Conservation (phyloP, 2,329 filamentous ascomycete genomes). For the Fusarium fujikuroi region DNA sequence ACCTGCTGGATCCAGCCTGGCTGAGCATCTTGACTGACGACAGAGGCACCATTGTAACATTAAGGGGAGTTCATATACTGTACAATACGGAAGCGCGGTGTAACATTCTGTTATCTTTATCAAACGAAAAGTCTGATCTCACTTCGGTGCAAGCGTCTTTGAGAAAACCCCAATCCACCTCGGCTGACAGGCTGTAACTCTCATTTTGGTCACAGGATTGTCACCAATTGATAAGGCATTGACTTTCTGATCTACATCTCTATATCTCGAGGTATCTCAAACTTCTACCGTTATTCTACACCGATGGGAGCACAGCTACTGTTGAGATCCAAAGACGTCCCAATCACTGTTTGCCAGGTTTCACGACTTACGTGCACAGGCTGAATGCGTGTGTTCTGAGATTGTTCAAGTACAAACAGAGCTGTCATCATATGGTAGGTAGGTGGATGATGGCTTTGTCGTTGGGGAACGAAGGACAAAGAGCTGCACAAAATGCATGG, state of each 20-base stretch:
- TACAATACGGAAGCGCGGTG: conserved; percentile 13
- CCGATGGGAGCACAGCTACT: neutral
- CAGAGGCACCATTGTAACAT: conserved; percentile 18
- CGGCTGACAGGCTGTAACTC: neutral
- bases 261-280: neutral
- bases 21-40: neutral
- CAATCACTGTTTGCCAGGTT: neutral
- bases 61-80: conserved; percentile 6
- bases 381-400: neutral
- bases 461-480: neutral
- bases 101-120: fast-evolving
- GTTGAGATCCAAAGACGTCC: neutral
- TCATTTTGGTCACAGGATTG: neutral
- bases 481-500: neutral
- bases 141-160: neutral
- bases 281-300: neutral
- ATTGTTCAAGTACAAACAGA: neutral
- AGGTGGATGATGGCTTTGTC: fast-evolving
- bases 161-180: neutral
- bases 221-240: neutral
- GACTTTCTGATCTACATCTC: no score
- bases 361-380: neutral
- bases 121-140: neutral
- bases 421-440: neutral
- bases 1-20: neutral